These are phyloP conservation scores for Boletus pseudopeckii DNA, from an alignment of 768 basidiomycete genomes.

Conservation along the genomic window DNA sequence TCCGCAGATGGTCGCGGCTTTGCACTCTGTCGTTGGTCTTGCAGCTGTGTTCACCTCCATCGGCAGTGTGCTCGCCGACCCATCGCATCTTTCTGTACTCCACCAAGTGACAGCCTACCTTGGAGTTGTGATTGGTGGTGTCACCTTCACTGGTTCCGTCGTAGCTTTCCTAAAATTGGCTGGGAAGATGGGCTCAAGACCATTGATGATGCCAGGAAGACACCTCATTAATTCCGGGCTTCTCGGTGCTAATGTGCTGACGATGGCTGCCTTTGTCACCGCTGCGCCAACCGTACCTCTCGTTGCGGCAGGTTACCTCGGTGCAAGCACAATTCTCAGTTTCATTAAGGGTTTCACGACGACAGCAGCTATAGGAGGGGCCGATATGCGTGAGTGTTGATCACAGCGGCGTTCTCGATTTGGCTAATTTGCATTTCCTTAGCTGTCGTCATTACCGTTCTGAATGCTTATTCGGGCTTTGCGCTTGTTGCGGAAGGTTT, in stretches of 20 bases:
- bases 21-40: constrained; percentile 87
- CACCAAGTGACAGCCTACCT: constrained; percentile 85
- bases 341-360: constrained; percentile 86
- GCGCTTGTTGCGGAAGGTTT: constrained; percentile 91
- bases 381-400: constrained; percentile 78
- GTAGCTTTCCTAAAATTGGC: constrained; percentile 88
- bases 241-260: constrained; percentile 65
- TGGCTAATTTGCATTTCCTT: constrained; percentile 5
- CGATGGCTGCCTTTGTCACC: constrained; percentile 76
- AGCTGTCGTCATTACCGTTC: constrained; percentile 88
- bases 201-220: constrained; percentile 69
- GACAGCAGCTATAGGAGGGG: constrained; percentile 89
- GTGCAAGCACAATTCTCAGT: constrained; percentile 69
- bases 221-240: constrained; percentile 72
- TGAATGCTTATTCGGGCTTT: constrained; percentile 90
- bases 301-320: constrained; percentile 75
- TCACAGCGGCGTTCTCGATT: background rate
- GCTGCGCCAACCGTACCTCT: constrained; percentile 67
- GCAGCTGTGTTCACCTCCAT: constrained; percentile 87
- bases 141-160: constrained; percentile 88
- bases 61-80: constrained; percentile 72
- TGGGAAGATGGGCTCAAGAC: constrained; percentile 73
- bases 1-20: constrained; percentile 76
- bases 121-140: constrained; percentile 81
- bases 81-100: constrained; percentile 63